Base-by-base conservation (phyloP, 768 basidiomycete genomes). In the Tricholomella constricta region DNA sequence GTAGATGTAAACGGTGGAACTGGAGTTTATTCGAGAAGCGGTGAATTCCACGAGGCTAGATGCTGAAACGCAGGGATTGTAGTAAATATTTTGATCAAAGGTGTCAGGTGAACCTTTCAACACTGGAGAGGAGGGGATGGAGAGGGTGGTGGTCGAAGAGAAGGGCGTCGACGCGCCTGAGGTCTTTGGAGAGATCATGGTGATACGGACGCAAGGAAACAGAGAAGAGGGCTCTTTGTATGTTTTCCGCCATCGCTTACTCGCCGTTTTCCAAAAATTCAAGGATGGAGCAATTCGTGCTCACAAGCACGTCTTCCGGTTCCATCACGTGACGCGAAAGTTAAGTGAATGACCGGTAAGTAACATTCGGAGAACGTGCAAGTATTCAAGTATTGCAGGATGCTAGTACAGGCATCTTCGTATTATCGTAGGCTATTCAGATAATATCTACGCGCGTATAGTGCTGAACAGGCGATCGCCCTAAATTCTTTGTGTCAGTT, bases 381-480 rank as follows among this genome's bases (percentile, higher is more conserved):
- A 15, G 14, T 37, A 37, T n/a, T 19, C 6, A 37, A 15, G 36
- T 37, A 15, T 37, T 37, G n/a, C 36, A 37, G 17, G 15, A 15
- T 37, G 15, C n/a, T n/a, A 35, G 34, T 35, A 35, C 34, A n/a
- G 15, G 15, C 40, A 26, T 25, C 29, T 40, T 52, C 31, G 32
- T 27, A 25, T 36, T 27, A 11, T 14, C 6, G 23, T 47, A 51
- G 46, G 31, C 23, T 14, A 50, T 34, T 17, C 40, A 27, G 12
- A 27, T 15, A 15, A 4, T 12, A 17, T 12, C 62, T 65, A 80
- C 44, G 66, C 57, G 20, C 72, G 74, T n/a, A 83, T 62, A 0
- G 92, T 92, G 63, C 88, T 88, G 74, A 89, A 93, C 54, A 93
- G 68, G 9, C 93, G 86, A 62, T 95, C 93, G 2, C 93, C 93